These are phyloP conservation scores for Aethionema arabicum DNA, from an alignment of 345 rosid species.

Conservation along the genomic window DNA sequence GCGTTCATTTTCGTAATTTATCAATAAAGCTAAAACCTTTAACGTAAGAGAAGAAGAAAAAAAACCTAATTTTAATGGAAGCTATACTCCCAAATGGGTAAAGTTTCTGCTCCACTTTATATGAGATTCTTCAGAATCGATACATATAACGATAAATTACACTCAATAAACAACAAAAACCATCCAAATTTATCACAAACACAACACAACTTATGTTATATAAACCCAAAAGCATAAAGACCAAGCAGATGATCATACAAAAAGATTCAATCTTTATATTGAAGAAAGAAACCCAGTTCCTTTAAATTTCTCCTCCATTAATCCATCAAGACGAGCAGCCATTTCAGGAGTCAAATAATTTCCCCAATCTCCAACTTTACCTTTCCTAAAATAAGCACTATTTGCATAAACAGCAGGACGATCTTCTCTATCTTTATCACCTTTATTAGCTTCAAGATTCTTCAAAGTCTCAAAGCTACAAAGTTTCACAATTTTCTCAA, in stretches of 20 bases:
- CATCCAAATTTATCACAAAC: not conserved
- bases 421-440: constrained; percentile 26
- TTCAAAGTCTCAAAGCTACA: constrained; percentile 44
- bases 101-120: no score
- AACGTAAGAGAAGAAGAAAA: not conserved
- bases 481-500: constrained; percentile 33
- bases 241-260: not conserved
- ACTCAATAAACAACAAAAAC: constrained; percentile 11
- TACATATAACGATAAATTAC: constrained; percentile 6
- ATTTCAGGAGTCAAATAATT: constrained; percentile 39
- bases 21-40: constrained; percentile 16
- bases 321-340: constrained; percentile 34
- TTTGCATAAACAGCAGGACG: constrained; percentile 26
- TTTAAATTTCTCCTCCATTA: constrained; percentile 34
- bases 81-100: not conserved
- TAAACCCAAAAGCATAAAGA: constrained; percentile 11
- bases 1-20: constrained; percentile 40
- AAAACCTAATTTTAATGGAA: constrained; percentile 11
- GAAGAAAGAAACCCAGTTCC: constrained; percentile 31
- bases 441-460: constrained; percentile 41
- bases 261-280: not conserved
- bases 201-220: constrained; percentile 11
- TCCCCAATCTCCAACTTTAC: constrained; percentile 46
- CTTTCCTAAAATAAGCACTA: constrained; percentile 40
- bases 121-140: not conserved